Percentiles rank a stretch among this genome's conserved stretches.
These are phyloP conservation scores for Acanthamoeba culbertsoni DNA, from an alignment of 208 protist species.

Conservation along the genomic window DNA sequence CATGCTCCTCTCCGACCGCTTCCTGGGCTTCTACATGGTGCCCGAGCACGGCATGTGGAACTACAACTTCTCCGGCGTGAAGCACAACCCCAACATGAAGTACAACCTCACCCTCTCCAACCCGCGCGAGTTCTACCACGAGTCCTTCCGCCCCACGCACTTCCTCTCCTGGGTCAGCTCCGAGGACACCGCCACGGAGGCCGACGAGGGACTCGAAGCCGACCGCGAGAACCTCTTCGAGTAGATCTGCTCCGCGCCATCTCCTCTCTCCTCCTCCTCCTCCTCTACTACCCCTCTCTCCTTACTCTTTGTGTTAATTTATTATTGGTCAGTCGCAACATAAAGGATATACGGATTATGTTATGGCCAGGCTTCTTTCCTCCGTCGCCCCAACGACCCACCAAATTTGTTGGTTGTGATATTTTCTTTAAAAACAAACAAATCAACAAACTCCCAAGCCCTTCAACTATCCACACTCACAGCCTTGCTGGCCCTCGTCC, in stretches of 20 bases:
- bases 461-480: too few species aligned
- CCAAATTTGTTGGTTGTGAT: too few species aligned
- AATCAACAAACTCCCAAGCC: too few species aligned
- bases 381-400: too few species aligned
- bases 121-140: slow-evolving; percentile 94
- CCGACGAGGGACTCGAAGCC: slow-evolving; percentile 58
- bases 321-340: background rate
- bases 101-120: slow-evolving; percentile 90
- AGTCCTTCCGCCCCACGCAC: slow-evolving; percentile 91
- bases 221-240: slow-evolving; percentile 64
- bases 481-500: too few species aligned
- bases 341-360: too few species aligned
- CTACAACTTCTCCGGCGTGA: slow-evolving; percentile 94
- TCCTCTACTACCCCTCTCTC: background rate
- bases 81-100: slow-evolving; percentile 86
- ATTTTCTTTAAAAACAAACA: too few species aligned
- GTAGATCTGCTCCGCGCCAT: background rate
- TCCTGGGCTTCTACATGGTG: slow-evolving; percentile 95
- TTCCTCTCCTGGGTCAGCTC: slow-evolving; percentile 87
- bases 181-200: slow-evolving; percentile 37
- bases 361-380: too few species aligned
- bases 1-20: slow-evolving; percentile 92
- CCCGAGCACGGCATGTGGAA: slow-evolving; percentile 92
- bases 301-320: background rate
- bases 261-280: background rate